Base-by-base conservation (phyloP, 345 rosid species). In the Cardamine occulta region DNA sequence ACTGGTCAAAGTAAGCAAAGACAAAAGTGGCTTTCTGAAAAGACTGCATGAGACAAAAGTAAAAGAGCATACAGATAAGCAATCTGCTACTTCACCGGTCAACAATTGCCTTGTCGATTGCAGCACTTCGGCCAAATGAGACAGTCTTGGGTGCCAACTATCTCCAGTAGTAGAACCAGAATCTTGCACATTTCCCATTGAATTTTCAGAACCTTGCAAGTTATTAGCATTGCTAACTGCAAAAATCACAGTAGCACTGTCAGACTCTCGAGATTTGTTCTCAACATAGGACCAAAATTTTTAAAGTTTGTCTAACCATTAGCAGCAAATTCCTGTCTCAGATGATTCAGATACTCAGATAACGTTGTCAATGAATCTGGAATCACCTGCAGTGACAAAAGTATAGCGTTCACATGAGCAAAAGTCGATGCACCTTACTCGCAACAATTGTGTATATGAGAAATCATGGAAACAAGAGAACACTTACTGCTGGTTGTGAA, bases 351-450 rank as follows among this genome's bases (percentile, higher is more conserved):
- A 76, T 81, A 82, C 48, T 84, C 85, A 47, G 88, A 79, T 71
- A 87, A 70, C 14, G 88, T 85, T 77, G 86, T 70, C 78, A 87
- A 71, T 19, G 89, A 81, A 83, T 86, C 89, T 57, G 82, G 82
- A 72, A 82, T 68, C 17, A 39, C 88, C 87, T 84, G 77, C 74
- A 70, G 13, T 39, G 24, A 53, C 17, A 53, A 74, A 59, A 70
- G 49, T 18, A 31, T 52, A 60, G 52, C 17, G 2, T 44, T 73
- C 24, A 19, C 66, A 52, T 31, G 5, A 66, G 35, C 55, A 53
- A 49, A 57, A 40, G 45, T 51, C 23, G 29, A 66, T 60, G 19
- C 48, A 13, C 21, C 66, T 55, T 64, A 45, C 53, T 44, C 17
- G 9, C 49, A 24, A 73, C 31, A 15, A 67, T 14, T 40, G 49